phyloP scores from a whole-genome alignment of 1,139 yeast genomes.

The Wickerhamomyces sp. region DNA sequence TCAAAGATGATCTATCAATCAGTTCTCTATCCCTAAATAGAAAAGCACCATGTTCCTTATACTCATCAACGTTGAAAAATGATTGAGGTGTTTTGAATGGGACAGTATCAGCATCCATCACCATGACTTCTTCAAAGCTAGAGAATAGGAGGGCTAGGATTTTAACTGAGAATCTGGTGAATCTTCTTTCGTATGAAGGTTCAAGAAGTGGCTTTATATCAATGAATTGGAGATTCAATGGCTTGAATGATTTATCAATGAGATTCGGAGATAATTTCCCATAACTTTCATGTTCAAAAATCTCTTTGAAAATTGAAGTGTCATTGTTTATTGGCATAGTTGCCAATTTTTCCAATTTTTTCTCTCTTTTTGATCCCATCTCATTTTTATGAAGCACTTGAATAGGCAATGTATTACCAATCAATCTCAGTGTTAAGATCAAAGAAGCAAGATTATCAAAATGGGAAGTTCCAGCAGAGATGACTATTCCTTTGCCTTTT shows the following conservation, averaged over 20 bases:
- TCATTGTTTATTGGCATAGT: not conserved
- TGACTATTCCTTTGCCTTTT: conserved; percentile 44
- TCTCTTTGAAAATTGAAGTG: not conserved
- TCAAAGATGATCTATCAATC: conserved; percentile 13
- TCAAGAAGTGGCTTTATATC: conserved; percentile 33
- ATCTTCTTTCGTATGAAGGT: conserved; percentile 25
- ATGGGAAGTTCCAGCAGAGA: conserved; percentile 43
- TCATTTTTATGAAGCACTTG: conserved; percentile 47
- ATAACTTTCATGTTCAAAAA: conserved; percentile 3
- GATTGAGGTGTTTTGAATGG: conserved; percentile 33
- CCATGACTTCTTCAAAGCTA: conserved; percentile 43
- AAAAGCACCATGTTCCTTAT: conserved; percentile 35
- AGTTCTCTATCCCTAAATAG: conserved; percentile 44
- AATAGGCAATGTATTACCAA: conserved; percentile 45
- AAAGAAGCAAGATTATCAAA: conserved; percentile 41
- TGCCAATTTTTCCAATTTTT: conserved; percentile 19
- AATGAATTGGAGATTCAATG: conserved; percentile 42
- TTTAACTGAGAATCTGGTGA: conserved; percentile 40
- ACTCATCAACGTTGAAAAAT: conserved; percentile 35
- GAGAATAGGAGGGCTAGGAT: conserved; percentile 43
- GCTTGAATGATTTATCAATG: not conserved
- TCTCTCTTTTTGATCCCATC: conserved; percentile 23
- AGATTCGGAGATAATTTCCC: not conserved
- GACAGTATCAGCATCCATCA: conserved; percentile 49
- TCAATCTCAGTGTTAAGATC: conserved; percentile 40